Conservation (phyloP, 2,329 filamentous ascomycete species). For the Colletotrichum cereale region DNA sequence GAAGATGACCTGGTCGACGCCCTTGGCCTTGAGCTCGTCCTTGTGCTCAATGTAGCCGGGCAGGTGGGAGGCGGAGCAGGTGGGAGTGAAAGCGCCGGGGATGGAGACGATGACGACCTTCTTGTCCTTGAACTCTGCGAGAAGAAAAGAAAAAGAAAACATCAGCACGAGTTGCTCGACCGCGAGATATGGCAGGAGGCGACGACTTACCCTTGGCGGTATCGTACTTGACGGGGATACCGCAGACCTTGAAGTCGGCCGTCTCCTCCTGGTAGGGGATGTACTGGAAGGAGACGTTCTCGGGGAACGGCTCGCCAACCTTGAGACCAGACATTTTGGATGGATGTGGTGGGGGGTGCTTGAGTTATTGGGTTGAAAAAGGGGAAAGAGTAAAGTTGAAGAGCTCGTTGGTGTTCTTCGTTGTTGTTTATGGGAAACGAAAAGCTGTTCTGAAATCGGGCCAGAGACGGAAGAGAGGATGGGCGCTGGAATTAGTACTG, state of each 20-base stretch:
- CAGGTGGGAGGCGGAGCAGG: conserved; percentile 85
- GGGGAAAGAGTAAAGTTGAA: background rate
- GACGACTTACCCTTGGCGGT: conserved; percentile 75
- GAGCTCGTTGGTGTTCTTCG: background rate
- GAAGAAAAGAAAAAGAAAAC: too few species aligned
- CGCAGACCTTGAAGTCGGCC: conserved; percentile 79
- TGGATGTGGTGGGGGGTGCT: background rate
- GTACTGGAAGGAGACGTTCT: conserved; percentile 85
- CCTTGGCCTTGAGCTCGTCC: conserved; percentile 79
- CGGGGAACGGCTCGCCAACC: conserved; percentile 85
- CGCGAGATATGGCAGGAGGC: background rate
- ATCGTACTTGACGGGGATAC: conserved; percentile 81
- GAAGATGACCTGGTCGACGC: conserved; percentile 84
- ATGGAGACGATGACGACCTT: conserved; percentile 69
- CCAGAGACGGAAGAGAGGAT: background rate
- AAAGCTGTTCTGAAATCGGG: background rate
- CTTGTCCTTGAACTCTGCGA: conserved; percentile 68
- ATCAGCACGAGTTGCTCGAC: conserved; percentile 2
- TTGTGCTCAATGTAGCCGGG: conserved; percentile 83
- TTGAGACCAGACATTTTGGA: conserved; percentile 74
- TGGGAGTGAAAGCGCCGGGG: conserved; percentile 85
- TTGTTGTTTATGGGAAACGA: background rate
- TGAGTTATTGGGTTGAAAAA: conserved; percentile 26
- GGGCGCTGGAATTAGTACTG: conserved; percentile 31
- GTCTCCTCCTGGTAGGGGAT: conserved; percentile 80